A percentile compares a stretch with the other conserved stretches of the same genome.
phyloP scores from a whole-genome alignment of 306 rosid species.

The Fagus crenata region DNA sequence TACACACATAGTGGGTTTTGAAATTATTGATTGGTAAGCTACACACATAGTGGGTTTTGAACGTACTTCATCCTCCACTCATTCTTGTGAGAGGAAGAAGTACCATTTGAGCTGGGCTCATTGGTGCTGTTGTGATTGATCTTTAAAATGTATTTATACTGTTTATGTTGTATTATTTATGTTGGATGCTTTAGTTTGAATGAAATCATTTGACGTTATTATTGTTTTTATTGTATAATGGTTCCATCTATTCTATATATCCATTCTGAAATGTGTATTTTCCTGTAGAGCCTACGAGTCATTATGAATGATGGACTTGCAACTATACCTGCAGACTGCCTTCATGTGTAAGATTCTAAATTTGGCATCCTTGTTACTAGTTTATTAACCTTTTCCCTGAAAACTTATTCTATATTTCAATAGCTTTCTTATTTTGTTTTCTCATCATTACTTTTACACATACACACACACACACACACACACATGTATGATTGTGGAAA shows the following conservation, averaged over 20 bases:
- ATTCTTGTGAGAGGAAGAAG: too few species aligned
- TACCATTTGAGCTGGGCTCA: too few species aligned
- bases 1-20: too few species aligned
- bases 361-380: constrained; percentile 4
- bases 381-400: neutral
- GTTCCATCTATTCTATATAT: neutral
- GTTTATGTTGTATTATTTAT: neutral
- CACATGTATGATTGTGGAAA: neutral
- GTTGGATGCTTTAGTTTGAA: neutral
- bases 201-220: neutral
- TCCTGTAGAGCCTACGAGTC: constrained; percentile 68
- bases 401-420: neutral
- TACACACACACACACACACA: too few species aligned
- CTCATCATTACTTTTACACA: neutral
- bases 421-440: neutral
- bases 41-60: too few species aligned
- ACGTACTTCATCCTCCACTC: too few species aligned
- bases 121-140: neutral
- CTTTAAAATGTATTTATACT: neutral
- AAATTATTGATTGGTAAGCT: too few species aligned
- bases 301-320: constrained; percentile 96
- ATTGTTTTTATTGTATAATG: neutral
- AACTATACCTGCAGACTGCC: constrained; percentile 75
- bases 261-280: constrained; percentile 8
- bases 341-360: constrained; percentile 71